Base-by-base conservation (phyloP, 176 grass and related monocot genomes). In the Secale cereale region DNA sequence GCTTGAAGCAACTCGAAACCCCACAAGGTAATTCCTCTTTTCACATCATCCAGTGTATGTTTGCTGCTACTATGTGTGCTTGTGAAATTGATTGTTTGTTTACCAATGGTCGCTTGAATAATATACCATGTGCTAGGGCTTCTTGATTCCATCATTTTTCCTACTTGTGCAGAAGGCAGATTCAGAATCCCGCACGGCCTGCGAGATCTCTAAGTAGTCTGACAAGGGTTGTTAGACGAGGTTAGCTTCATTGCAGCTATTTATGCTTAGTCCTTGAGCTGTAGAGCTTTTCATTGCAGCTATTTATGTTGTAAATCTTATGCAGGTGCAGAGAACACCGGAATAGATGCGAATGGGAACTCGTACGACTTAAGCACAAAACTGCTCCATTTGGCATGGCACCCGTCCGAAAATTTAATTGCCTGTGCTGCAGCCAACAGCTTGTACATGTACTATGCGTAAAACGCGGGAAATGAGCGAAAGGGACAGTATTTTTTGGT, bases 381-480 rank as follows among this genome's bases (percentile, higher is more conserved):
- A 81, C 90, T 97, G 81, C 92, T 97, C 69, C 94, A 97, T 94
- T 92, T 97, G 77, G 94, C 92, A 50, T 97, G 94, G 94, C 94
- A 97, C 63, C 94, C 94, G 57, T 70, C 68, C 1, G 94, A 97
- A 86, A 94, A 92, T 85, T 87, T 90, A 86, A 92, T 97, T 89
- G 94, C 92, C 6, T 97, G 94, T 89, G 94, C 94, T 87, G 92
- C 92, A 32, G 92, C 90, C 78, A 97, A 94, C 80, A 97, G 94
- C 84, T 91, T 97, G 88, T 97, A 97, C 90, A 97, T 97, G 94
- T 97, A 97, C 74, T 92, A 94, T 59, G 92, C 92, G 65, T 97
- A 91, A 91, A 90, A 80, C 79, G 82, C 59, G 69, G 50, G 3
- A 28, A 57, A 60, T 48, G 39, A 80, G 68, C 65, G 85, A 85